A percentile compares a stretch with the other conserved stretches of the same genome.
phyloP scores from a whole-genome alignment of 129 eudicot genomes.

The Lonicera japonica region DNA sequence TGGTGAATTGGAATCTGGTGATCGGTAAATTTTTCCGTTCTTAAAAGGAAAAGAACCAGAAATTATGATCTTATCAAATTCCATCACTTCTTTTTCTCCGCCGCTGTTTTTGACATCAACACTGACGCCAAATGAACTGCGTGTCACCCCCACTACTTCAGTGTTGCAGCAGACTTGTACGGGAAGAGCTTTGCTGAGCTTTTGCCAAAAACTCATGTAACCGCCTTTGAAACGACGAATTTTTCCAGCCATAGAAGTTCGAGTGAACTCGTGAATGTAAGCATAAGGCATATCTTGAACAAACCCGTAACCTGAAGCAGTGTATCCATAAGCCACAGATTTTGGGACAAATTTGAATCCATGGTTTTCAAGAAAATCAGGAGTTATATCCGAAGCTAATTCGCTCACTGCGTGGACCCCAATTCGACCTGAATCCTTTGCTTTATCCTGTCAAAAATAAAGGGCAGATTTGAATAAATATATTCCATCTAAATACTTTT shows the following conservation, averaged over 20 bases:
- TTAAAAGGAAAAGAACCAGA: constrained; percentile 72
- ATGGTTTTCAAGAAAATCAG: constrained; percentile 50
- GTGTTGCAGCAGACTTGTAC: constrained; percentile 53
- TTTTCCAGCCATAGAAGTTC: constrained; percentile 90
- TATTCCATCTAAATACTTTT: background rate
- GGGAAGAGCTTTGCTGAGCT: constrained; percentile 52
- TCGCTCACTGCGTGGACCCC: constrained; percentile 77
- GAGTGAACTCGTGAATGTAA: constrained; percentile 78
- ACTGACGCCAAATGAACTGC: constrained; percentile 34
- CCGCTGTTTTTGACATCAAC: constrained; percentile 28
- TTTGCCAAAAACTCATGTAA: constrained; percentile 65
- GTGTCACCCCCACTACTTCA: constrained; percentile 49
- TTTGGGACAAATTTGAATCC: constrained; percentile 64
- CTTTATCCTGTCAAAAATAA: constrained; percentile 49
- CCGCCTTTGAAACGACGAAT: constrained; percentile 74
- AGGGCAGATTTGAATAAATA: background rate
- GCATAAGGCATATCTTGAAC: constrained; percentile 91
- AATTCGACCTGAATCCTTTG: constrained; percentile 56
- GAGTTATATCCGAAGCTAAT: constrained; percentile 55
- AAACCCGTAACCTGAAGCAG: constrained; percentile 81
- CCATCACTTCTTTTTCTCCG: constrained; percentile 37
- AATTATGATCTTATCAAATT: constrained; percentile 62
- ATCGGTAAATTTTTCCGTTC: constrained; percentile 59
- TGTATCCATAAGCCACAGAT: constrained; percentile 71
- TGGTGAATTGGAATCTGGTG: constrained; percentile 33